A percentile compares a stretch with the other conserved stretches of the same genome.
Evolutionary conservation across 805 yeast genomes (phyloP).

Genomic region (Kodamaea sagamina): DNA sequence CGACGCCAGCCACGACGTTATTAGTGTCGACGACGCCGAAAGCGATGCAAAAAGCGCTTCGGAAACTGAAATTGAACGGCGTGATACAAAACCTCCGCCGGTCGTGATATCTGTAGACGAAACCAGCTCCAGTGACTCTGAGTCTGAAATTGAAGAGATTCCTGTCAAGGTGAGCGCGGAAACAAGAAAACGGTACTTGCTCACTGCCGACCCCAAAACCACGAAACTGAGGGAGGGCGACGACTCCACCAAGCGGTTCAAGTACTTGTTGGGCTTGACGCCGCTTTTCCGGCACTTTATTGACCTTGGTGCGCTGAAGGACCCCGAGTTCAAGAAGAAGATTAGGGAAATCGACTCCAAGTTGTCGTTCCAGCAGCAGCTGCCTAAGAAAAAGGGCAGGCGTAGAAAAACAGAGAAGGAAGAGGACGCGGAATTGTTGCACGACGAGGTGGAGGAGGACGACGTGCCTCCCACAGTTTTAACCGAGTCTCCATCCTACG

Average conservation of each 20-base stretch:
- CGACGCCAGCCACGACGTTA: too few species aligned
- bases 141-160: slow-evolving; percentile 1
- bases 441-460: slow-evolving; percentile 68
- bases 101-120: not conserved
- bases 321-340: slow-evolving; percentile 64
- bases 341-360: slow-evolving; percentile 58
- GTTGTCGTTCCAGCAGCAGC: slow-evolving; percentile 37
- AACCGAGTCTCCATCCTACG: slow-evolving; percentile 80
- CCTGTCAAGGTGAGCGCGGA: slow-evolving; percentile 2
- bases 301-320: slow-evolving; percentile 77
- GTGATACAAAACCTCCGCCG: not conserved
- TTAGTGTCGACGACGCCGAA: too few species aligned
- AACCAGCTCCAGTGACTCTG: slow-evolving; percentile 1
- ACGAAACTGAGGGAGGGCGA: slow-evolving; percentile 54
- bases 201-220: slow-evolving; percentile 55
- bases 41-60: too few species aligned
- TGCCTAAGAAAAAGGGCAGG: slow-evolving; percentile 38
- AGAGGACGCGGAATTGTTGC: slow-evolving; percentile 89
- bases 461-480: slow-evolving; percentile 61
- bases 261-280: slow-evolving; percentile 76
- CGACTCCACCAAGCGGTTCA: slow-evolving; percentile 77
- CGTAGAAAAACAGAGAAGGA: slow-evolving; percentile 91
- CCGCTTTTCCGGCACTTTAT: slow-evolving; percentile 88
- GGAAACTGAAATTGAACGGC: too few species aligned
- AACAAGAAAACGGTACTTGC: slow-evolving; percentile 45